phyloP scores from a whole-genome alignment of 306 rosid species.

The Hylodesmum podocarpum region DNA sequence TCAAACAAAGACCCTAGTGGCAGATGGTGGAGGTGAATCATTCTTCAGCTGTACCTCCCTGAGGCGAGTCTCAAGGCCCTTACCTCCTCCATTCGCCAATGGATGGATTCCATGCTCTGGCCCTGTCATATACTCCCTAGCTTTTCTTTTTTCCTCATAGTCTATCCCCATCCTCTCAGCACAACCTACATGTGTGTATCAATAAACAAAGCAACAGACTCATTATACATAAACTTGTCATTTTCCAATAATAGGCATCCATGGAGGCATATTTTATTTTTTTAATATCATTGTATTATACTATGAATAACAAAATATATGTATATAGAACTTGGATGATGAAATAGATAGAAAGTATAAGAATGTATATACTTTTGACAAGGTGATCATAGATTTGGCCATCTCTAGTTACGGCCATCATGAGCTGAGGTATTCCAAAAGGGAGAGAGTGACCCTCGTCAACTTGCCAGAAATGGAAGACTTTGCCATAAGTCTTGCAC shows the following conservation, averaged over 20 bases:
- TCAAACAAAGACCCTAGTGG: slow-evolving; percentile 51
- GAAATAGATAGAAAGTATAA: background rate
- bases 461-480: slow-evolving; percentile 80
- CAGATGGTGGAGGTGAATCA: background rate
- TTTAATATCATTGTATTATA: too few relatives aligned
- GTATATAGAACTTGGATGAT: background rate
- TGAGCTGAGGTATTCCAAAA: slow-evolving; percentile 67
- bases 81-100: slow-evolving; percentile 68
- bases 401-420: slow-evolving; percentile 80
- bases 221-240: background rate
- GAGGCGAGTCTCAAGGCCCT: slow-evolving; percentile 57
- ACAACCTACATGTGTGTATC: slow-evolving; percentile 17
- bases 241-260: background rate
- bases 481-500: slow-evolving; percentile 79
- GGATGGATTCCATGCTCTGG: slow-evolving; percentile 68
- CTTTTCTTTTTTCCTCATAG: slow-evolving; percentile 52
- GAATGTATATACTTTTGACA: slow-evolving; percentile 22
- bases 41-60: slow-evolving; percentile 50
- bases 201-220: background rate
- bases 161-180: slow-evolving; percentile 48
- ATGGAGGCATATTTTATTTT: too few relatives aligned
- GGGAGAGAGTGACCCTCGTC: slow-evolving; percentile 65
- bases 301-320: too few relatives aligned
- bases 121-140: slow-evolving; percentile 59
- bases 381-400: slow-evolving; percentile 59